These are phyloP conservation scores for Solanum neorickii DNA, from an alignment of 257 asterid species.

Conservation along the genomic window DNA sequence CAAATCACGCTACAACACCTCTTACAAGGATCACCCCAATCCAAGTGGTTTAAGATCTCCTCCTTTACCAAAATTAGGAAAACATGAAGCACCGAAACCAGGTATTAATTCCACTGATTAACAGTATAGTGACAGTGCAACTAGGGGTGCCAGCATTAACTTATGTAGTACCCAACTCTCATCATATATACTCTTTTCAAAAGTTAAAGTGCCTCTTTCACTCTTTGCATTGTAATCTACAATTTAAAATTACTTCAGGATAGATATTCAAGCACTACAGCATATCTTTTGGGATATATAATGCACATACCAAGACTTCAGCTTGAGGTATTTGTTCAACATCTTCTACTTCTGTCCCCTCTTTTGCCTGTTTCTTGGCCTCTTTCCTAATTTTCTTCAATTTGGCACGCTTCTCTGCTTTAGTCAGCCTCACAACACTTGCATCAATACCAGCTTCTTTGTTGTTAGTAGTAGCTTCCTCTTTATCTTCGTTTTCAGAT, in stretches of 20 bases:
- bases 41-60: neutral
- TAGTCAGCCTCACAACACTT: constrained; percentile 38
- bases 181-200: neutral
- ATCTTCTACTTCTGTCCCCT: constrained; percentile 24
- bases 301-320: constrained; percentile 52
- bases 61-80: neutral
- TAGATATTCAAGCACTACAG: neutral
- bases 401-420: constrained; percentile 73
- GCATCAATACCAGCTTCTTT: constrained; percentile 19
- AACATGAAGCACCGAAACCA: neutral
- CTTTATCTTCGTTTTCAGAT: constrained; percentile 37
- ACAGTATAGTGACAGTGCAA: neutral
- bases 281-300: neutral
- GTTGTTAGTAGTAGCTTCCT: constrained; percentile 12
- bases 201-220: neutral
- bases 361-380: constrained; percentile 73
- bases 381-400: constrained; percentile 68
- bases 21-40: neutral
- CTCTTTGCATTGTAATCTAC: neutral
- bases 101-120: neutral
- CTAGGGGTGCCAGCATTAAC: neutral
- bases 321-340: constrained; percentile 57
- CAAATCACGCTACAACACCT: neutral
- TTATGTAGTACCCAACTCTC: neutral
- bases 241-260: neutral